These are phyloP conservation scores for Vanrija sp. DNA, from an alignment of 1,284 basidiomycete species.

Conservation along the genomic window DNA sequence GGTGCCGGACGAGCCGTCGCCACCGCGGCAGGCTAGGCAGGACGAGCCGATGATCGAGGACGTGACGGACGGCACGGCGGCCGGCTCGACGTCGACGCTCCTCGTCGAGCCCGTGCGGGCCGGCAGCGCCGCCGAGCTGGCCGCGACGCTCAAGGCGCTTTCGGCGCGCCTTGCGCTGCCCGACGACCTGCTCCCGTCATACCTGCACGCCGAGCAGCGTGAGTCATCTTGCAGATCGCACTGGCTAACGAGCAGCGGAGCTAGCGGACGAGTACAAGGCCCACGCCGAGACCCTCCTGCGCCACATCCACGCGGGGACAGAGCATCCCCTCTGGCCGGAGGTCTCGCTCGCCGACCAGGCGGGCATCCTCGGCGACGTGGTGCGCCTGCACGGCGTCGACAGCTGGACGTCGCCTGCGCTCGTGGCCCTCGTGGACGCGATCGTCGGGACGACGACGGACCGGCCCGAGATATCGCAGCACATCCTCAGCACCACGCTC, in stretches of 20 bases:
- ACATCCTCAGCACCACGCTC: slow-evolving; percentile 21
- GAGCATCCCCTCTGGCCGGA: slow-evolving; percentile 15
- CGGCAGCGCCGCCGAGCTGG: slow-evolving; percentile 12
- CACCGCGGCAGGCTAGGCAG: neutral
- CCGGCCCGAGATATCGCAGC: slow-evolving; percentile 11
- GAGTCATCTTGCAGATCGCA: neutral
- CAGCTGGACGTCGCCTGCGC: slow-evolving; percentile 23
- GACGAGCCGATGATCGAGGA: slow-evolving; percentile 24
- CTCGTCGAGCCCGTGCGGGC: neutral
- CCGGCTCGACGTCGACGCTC: neutral
- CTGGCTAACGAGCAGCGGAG: slow-evolving; percentile 10
- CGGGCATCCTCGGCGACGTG: slow-evolving; percentile 17
- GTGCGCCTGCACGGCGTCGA: slow-evolving; percentile 31
- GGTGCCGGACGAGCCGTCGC: slow-evolving; percentile 17
- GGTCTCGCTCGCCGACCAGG: slow-evolving; percentile 25
- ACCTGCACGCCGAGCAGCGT: slow-evolving; percentile 24
- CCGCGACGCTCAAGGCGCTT: slow-evolving; percentile 11
- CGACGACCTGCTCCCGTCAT: slow-evolving; percentile 25
- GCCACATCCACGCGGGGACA: slow-evolving; percentile 9
- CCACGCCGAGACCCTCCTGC: slow-evolving; percentile 7
- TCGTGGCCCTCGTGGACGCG: slow-evolving; percentile 19
- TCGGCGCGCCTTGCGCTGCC: slow-evolving; percentile 22
- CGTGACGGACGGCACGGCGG: slow-evolving; percentile 13
- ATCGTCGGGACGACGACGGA: slow-evolving; percentile 6
- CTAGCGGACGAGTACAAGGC: slow-evolving; percentile 9